Conservation (phyloP, 345 rosid genomes). For the Gossypium rotundifolium region DNA sequence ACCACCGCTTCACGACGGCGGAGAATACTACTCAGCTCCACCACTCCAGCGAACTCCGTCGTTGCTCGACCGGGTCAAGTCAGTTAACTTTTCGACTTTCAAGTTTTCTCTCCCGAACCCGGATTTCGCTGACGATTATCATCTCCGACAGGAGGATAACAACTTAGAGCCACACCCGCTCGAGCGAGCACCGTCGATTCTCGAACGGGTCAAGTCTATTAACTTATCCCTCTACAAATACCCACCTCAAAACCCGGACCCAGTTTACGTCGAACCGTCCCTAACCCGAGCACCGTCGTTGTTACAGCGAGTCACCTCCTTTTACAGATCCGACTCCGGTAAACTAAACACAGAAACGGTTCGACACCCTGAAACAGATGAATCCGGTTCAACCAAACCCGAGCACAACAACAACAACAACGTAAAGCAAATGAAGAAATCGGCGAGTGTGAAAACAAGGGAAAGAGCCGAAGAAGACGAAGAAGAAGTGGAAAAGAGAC, state of each 20-base stretch:
- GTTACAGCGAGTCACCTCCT: slow-evolving; percentile 14
- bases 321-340: slow-evolving; percentile 7
- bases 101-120: neutral
- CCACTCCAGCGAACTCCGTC: neutral
- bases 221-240: slow-evolving; percentile 34
- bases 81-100: neutral
- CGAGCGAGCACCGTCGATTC: slow-evolving; percentile 36
- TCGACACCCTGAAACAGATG: neutral
- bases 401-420: slow-evolving; percentile 16
- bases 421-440: slow-evolving; percentile 45
- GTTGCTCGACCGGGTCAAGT: neutral
- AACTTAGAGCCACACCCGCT: neutral
- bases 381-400: slow-evolving; percentile 26
- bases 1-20: neutral
- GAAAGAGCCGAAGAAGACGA: slow-evolving; percentile 1
- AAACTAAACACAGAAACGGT: slow-evolving; percentile 1
- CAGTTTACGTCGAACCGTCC: neutral
- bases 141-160: neutral
- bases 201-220: slow-evolving; percentile 60
- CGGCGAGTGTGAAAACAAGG: slow-evolving; percentile 51
- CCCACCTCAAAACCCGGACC: slow-evolving; percentile 22
- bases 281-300: slow-evolving; percentile 12
- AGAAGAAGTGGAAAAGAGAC: slow-evolving; percentile 13
- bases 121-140: neutral
- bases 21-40: neutral